phyloP scores from a whole-genome alignment of 2,329 filamentous ascomycete species.

The Cladophialophora carrionii region DNA sequence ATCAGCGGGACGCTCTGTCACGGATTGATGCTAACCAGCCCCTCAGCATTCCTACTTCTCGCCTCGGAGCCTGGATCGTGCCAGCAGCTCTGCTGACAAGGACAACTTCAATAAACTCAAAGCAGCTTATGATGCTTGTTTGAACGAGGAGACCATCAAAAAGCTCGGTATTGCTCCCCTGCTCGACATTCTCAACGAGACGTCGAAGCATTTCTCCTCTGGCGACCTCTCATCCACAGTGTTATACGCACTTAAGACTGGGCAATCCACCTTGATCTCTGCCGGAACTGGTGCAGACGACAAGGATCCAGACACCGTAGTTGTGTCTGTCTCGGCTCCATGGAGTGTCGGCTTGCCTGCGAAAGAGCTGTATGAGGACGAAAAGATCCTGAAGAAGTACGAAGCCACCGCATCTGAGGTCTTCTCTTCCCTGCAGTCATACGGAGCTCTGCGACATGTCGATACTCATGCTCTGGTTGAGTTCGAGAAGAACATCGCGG shows the following conservation, averaged over 20 bases:
- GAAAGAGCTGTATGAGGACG: slow-evolving; percentile 64
- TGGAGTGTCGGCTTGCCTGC: slow-evolving; percentile 61
- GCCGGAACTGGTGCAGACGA: slow-evolving; percentile 52
- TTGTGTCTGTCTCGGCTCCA: slow-evolving; percentile 53
- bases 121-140: slow-evolving; percentile 66
- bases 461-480: slow-evolving; percentile 53
- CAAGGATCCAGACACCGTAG: slow-evolving; percentile 59
- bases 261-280: slow-evolving; percentile 44
- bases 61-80: slow-evolving; percentile 18
- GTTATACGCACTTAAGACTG: slow-evolving; percentile 45
- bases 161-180: slow-evolving; percentile 61
- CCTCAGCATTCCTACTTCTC: slow-evolving; percentile 35
- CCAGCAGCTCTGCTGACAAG: slow-evolving; percentile 42
- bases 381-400: slow-evolving; percentile 58
- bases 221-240: slow-evolving; percentile 43
- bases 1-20: slow-evolving; percentile 41
- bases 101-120: slow-evolving; percentile 70
- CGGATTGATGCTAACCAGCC: slow-evolving; percentile 38
- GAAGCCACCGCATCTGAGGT: slow-evolving; percentile 50
- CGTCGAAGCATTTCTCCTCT: slow-evolving; percentile 47
- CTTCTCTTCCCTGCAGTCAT: slow-evolving; percentile 45
- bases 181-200: slow-evolving; percentile 57
- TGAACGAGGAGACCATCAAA: slow-evolving; percentile 63
- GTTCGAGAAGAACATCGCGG: slow-evolving; percentile 64
- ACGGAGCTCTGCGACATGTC: slow-evolving; percentile 38